Evolutionary conservation across 306 rosid species (phyloP).

Genomic region (Urtica urens): DNA sequence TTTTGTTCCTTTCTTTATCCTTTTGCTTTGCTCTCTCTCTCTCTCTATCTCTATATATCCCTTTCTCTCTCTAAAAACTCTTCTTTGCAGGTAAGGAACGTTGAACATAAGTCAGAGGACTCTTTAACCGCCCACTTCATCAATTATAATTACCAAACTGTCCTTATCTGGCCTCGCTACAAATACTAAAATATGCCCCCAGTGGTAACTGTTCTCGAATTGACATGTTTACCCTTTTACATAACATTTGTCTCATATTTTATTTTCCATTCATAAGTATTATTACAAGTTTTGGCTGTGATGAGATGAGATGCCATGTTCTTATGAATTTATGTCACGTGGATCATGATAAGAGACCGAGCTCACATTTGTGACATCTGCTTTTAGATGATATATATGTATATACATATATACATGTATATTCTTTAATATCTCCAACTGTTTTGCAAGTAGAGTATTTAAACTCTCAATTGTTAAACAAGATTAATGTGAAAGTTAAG

Average conservation of each 20-base stretch:
- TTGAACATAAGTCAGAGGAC: slow-evolving; percentile 53
- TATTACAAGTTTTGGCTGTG: background rate
- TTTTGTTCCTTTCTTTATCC: slow-evolving; percentile 41
- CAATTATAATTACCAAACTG: slow-evolving; percentile 38
- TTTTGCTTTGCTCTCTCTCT: slow-evolving; percentile 21
- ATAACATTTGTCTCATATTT: background rate
- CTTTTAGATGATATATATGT: slow-evolving; percentile 3
- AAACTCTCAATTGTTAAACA: background rate
- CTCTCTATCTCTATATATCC: slow-evolving; percentile 8
- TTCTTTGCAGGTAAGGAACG: slow-evolving; percentile 73
- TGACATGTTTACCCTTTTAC: slow-evolving; percentile 24
- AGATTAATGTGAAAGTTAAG: slow-evolving; percentile 9
- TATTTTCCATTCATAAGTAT: background rate
- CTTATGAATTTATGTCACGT: slow-evolving; percentile 19
- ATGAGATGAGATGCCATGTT: slow-evolving; percentile 15
- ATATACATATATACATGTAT: background rate
- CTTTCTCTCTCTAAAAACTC: slow-evolving; percentile 9
- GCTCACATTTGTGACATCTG: slow-evolving; percentile 1
- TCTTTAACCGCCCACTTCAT: slow-evolving; percentile 39
- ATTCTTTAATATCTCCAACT: background rate
- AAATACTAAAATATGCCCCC: slow-evolving; percentile 15
- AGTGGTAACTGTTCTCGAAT: slow-evolving; percentile 15
- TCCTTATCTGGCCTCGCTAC: slow-evolving; percentile 24
- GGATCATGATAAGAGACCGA: slow-evolving; percentile 9
- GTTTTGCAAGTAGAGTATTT: background rate